Evolutionary conservation across 345 rosid species (phyloP).

Genomic region (Carallia brachiata): DNA sequence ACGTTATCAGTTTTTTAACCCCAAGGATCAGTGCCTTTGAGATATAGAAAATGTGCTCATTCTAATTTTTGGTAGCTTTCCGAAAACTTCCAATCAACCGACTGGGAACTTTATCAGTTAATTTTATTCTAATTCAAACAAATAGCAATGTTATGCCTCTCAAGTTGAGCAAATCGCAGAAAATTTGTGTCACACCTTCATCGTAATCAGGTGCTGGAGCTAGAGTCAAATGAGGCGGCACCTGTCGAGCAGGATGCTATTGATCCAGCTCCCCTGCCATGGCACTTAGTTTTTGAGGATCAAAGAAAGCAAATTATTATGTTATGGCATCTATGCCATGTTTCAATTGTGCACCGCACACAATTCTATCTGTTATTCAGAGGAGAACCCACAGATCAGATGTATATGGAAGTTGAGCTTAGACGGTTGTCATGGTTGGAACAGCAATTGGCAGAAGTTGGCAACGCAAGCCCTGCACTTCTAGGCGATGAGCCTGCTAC

Average conservation of each 20-base stretch:
- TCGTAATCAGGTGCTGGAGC: slow-evolving; percentile 61
- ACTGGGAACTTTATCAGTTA: too few relatives aligned
- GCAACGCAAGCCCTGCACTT: slow-evolving; percentile 94
- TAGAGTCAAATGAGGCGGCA: slow-evolving; percentile 61
- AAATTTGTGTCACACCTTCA: background rate
- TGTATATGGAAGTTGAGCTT: slow-evolving; percentile 92
- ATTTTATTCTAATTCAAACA: background rate
- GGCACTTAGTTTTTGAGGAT: slow-evolving; percentile 72
- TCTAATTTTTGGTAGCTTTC: too few relatives aligned
- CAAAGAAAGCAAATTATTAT: slow-evolving; percentile 84
- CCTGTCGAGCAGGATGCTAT: slow-evolving; percentile 35
- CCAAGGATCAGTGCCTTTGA: too few relatives aligned
- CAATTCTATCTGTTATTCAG: slow-evolving; percentile 77
- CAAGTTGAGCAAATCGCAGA: background rate
- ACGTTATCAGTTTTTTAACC: too few relatives aligned
- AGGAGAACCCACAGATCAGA: slow-evolving; percentile 83
- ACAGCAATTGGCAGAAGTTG: slow-evolving; percentile 88
- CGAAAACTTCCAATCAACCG: too few relatives aligned
- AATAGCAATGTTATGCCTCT: background rate
- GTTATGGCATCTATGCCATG: slow-evolving; percentile 98
- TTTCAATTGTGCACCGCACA: slow-evolving; percentile 81
- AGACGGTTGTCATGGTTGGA: slow-evolving; percentile 86
- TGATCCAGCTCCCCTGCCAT: slow-evolving; percentile 59
- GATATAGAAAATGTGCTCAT: too few relatives aligned
- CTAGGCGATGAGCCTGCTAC: slow-evolving; percentile 90